Base-by-base conservation (phyloP, 306 rosid species). In the Carpinus viminea region DNA sequence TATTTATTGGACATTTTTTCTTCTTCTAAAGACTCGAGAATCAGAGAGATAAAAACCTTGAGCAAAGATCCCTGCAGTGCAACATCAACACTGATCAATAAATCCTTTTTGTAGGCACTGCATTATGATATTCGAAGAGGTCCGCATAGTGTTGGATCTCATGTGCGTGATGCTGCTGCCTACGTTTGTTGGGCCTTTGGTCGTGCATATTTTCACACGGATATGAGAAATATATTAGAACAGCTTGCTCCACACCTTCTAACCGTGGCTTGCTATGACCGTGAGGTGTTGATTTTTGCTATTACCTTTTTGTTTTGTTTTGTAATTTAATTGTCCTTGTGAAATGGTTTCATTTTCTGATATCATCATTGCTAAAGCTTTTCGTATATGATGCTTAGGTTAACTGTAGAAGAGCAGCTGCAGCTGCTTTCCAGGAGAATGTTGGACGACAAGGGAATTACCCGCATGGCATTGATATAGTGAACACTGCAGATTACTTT, bases 171-270 rank as follows among this genome's bases (percentile, higher is more conserved):
- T 82, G 96, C 99, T 81, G 96, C 98, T 68, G 96, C 99, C 74
- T 95, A 89, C 77, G 99, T 95, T 73, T 95, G 99, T 88, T 95
- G 99, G 98, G 98, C 99, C 50, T 93, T 95, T 89, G 99, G 98
- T 59, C 98, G 98, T 80, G 96, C 98, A 55, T 95, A 93, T 85
- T 88, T 79, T 89, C 97, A 90, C 61, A 69, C 89, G 4, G 99
- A 95, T 84, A 91, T 95, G 96, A 89, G 87, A 78, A 86, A 56
- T 66, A 80, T 95, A 62, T 82, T 93, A 85, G 89, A 91, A 76
- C 91, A 91, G 85, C 92, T 95, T 78, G 96, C 97, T 13, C 96
- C 98, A 2, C 98, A 93, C 76, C 99, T 95, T 70, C 80, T 95
- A 65, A 86, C 93, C 34, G 97, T 95, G 80, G 98, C 98, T 83